Conservation (phyloP, 495 filamentous ascomycete genomes). For the Talaromyces thailandensis region DNA sequence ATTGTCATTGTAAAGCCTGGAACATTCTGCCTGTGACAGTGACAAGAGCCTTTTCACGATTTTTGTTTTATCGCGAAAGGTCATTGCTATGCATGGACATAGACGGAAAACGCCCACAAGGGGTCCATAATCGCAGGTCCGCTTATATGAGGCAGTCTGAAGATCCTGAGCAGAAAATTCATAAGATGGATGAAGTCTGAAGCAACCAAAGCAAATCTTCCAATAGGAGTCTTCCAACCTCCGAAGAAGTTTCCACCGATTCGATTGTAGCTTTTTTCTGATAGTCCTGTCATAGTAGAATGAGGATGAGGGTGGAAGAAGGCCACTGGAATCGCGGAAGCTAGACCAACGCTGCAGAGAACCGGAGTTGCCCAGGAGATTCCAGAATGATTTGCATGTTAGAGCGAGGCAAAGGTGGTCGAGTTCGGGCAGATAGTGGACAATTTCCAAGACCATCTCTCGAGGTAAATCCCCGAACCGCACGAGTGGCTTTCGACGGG, state of each 20-base stretch:
- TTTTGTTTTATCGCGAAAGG: constrained; percentile 4
- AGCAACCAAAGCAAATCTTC: constrained; percentile 4
- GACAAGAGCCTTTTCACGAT: not conserved
- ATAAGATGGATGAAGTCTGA: not conserved
- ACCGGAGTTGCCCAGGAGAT: not conserved
- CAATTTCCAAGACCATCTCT: not conserved
- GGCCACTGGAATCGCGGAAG: not conserved
- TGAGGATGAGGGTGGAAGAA: not conserved
- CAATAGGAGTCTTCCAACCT: constrained; percentile 2
- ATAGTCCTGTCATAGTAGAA: not conserved
- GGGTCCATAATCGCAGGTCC: not conserved
- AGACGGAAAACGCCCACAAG: constrained; percentile 2
- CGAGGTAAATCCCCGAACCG: constrained; percentile 1
- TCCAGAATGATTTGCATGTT: constrained; percentile 3
- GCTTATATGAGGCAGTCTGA: not conserved
- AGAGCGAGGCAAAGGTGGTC: constrained; percentile 3
- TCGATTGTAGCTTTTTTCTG: not conserved
- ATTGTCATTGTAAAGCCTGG: not conserved
- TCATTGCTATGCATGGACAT: constrained; percentile 4
- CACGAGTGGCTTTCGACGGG: not conserved
- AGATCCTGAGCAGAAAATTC: constrained; percentile 5
- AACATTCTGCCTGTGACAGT: not conserved
- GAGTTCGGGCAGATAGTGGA: not conserved
- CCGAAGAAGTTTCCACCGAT: constrained; percentile 3
- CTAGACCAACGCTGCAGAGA: not conserved